Evolutionary conservation across 139 green algal genomes (phyloP).

Genomic region (Chlorella sp.): DNA sequence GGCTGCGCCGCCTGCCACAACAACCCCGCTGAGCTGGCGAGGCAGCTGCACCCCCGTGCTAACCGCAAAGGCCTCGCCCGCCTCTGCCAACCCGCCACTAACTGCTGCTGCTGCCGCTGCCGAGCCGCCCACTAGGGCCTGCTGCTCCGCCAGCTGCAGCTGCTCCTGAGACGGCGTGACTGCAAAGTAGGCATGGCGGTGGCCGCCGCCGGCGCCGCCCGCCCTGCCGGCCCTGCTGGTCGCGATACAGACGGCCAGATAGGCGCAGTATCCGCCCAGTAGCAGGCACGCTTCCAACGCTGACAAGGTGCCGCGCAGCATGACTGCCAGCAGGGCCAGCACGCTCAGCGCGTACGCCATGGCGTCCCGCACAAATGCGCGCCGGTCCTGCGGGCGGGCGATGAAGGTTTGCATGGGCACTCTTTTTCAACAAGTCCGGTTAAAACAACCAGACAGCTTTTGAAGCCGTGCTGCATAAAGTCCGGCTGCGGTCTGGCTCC

Average conservation of each 20-base stretch:
- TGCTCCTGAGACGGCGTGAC: constrained; percentile 7
- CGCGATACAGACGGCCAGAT: constrained; percentile 39
- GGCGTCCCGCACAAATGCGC: constrained; percentile 49
- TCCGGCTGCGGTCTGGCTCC: too few relatives aligned
- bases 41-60: neutral
- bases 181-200: constrained; percentile 2
- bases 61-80: neutral
- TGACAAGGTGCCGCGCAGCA: constrained; percentile 37
- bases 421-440: too few relatives aligned
- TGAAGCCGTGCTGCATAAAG: too few relatives aligned
- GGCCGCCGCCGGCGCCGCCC: neutral
- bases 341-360: constrained; percentile 47
- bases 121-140: neutral
- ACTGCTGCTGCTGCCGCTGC: constrained; percentile 10
- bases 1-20: neutral
- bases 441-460: too few relatives aligned
- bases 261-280: constrained; percentile 40
- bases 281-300: constrained; percentile 27
- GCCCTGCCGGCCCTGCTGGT: constrained; percentile 6
- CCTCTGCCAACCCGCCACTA: neutral
- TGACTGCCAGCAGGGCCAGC: constrained; percentile 36
- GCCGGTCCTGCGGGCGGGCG: constrained; percentile 6
- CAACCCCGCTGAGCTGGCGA: neutral
- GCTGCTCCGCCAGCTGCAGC: constrained; percentile 7
- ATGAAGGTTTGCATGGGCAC: neutral